phyloP scores from a whole-genome alignment of 23 red algal genomes.

The Chondrus crispus region DNA sequence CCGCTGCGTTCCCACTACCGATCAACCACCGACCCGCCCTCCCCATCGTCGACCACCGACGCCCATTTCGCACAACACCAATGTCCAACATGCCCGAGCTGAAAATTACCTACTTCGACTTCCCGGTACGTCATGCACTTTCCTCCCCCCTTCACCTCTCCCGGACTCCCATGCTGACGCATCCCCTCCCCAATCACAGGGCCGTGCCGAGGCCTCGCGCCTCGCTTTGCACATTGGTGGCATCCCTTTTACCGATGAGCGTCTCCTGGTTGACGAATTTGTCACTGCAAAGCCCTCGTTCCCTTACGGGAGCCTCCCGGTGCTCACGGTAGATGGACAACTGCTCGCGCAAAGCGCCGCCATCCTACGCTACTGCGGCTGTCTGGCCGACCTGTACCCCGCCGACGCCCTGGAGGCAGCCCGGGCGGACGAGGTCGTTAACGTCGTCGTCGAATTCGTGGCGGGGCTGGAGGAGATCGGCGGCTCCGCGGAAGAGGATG shows the following conservation, averaged over 20 bases:
- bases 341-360: slow-evolving; percentile 9
- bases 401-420: not conserved
- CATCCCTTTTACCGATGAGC: slow-evolving; percentile 38
- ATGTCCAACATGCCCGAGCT: no score
- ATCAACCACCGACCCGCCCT: no score
- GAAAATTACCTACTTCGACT: slow-evolving; percentile 12
- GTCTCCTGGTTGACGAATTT: not conserved
- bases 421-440: slow-evolving; percentile 21
- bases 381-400: slow-evolving; percentile 21
- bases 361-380: slow-evolving; percentile 46
- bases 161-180: not conserved
- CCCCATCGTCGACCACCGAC: no score
- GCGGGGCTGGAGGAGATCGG: not conserved
- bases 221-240: slow-evolving; percentile 19
- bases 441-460: slow-evolving; percentile 5
- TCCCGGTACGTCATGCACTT: not conserved
- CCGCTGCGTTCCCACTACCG: no score
- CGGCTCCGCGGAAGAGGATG: not conserved
- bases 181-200: not conserved
- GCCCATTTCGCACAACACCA: no score
- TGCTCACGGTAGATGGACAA: slow-evolving; percentile 5
- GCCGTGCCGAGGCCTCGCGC: slow-evolving; percentile 35
- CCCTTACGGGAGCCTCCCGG: slow-evolving; percentile 10
- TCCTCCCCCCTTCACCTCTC: not conserved
- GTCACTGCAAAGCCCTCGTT: not conserved